Base-by-base conservation (phyloP, 306 rosid genomes). In the Calophaca sinica region DNA sequence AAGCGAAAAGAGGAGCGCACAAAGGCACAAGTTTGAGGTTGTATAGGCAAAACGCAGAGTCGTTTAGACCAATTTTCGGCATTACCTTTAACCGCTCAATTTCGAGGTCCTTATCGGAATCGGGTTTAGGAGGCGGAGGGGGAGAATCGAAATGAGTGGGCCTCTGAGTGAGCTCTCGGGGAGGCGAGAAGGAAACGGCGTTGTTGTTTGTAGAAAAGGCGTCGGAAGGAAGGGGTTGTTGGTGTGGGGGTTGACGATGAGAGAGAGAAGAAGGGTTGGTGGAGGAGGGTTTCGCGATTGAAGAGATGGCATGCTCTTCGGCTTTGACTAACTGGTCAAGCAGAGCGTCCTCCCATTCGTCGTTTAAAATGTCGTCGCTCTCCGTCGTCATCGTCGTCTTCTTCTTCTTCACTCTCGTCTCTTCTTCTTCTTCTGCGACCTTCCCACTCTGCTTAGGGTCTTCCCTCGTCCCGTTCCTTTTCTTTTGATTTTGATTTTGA, bases 151-250 rank as follows among this genome's bases (percentile, higher is more conserved):
- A 57, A 52, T 10, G 20, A 6, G 78, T 2, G 59, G 79, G 5
- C 50, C 87, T 78, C 75, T 91, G 96, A 68, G 98, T 88, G 61
- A 94, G 91, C 72, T 83, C 90, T 36, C 93, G 96, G 0, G 98
- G 98, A 38, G 98, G 97, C 15, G 98, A 91, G 80, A 76, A 86
- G 48, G 70, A 55, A 12, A 8, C 4, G 63, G 49, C 1, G 38
- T 74, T 0, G 38, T 72, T 5, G 50, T 2, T 42, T 1, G 33
- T 3, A 48, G 76, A 57, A 63, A 70, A 15, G 4, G 70, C 42
- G n/a, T 42, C 15, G 0, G 74, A 5, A 5, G 82, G 0, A 45
- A n/a, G 75, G 8, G 77, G 62, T 6, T 29, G 85, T 31, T 69
- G 86, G n/a, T 62, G 84, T 45, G 28, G 55, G 32, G 33, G 49